Conservation (phyloP, 1,139 yeast genomes). For the Saccharomyces hybrid region DNA sequence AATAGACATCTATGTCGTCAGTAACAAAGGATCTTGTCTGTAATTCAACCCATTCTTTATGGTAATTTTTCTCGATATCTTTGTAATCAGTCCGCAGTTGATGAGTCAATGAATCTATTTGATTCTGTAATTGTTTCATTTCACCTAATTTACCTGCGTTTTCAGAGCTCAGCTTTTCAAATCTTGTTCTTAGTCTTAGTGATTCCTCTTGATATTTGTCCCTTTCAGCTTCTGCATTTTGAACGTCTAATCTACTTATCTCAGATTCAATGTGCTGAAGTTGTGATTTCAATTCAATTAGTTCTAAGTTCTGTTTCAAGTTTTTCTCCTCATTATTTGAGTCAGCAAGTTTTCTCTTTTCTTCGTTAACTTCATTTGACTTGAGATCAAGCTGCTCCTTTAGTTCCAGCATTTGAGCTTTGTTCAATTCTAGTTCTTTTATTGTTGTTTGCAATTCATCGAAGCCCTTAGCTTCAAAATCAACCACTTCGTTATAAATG, state of each 20-base stretch:
- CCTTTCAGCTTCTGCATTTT: slow-evolving; percentile 58
- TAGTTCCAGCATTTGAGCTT: slow-evolving; percentile 4
- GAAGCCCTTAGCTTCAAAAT: not conserved
- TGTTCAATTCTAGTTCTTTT: not conserved
- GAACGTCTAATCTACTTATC: slow-evolving; percentile 41
- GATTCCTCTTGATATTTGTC: slow-evolving; percentile 59
- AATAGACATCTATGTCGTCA: slow-evolving; percentile 74
- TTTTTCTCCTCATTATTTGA: slow-evolving; percentile 47
- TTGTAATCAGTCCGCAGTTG: slow-evolving; percentile 69
- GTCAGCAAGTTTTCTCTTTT: slow-evolving; percentile 39
- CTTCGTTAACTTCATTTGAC: slow-evolving; percentile 17
- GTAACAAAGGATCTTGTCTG: slow-evolving; percentile 76
- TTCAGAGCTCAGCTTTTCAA: slow-evolving; percentile 53
- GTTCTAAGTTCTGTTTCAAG: slow-evolving; percentile 48
- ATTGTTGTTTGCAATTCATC: not conserved
- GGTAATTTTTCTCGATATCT: slow-evolving; percentile 56
- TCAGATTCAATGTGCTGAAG: slow-evolving; percentile 33
- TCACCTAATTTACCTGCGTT: slow-evolving; percentile 82
- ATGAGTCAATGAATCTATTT: slow-evolving; percentile 45
- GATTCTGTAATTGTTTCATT: slow-evolving; percentile 73
- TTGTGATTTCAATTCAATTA: slow-evolving; percentile 38
- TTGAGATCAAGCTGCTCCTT: slow-evolving; percentile 19
- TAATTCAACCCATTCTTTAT: slow-evolving; percentile 64
- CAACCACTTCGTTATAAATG: slow-evolving; percentile 18
- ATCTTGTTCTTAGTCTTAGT: slow-evolving; percentile 44